phyloP scores from a whole-genome alignment of 257 asterid genomes.

The Fraxinus pennsylvanica region DNA sequence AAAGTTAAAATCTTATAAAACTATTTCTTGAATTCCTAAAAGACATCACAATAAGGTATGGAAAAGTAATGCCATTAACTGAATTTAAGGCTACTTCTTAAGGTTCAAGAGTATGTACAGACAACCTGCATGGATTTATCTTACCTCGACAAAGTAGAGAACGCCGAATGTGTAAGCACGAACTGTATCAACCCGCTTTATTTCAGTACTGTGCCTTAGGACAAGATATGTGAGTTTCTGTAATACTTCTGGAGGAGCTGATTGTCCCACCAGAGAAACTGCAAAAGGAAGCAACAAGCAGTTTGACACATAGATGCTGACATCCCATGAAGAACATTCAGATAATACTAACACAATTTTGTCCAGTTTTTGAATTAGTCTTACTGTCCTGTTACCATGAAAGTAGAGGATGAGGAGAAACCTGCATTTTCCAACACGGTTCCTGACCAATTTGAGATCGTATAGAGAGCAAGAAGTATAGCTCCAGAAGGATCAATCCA shows the following conservation, averaged over 20 bases:
- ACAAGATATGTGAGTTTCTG: constrained; percentile 61
- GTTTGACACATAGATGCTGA: no score
- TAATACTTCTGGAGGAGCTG: constrained; percentile 69
- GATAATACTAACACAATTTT: no score
- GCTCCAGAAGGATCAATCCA: constrained; percentile 79
- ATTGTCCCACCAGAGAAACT: constrained; percentile 68
- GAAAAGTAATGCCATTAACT: not conserved
- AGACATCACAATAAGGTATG: not conserved
- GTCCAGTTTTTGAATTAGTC: not conserved
- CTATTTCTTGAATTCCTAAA: not conserved
- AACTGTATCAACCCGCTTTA: constrained; percentile 74
- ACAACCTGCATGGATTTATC: not conserved
- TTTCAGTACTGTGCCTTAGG: constrained; percentile 55
- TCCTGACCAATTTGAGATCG: constrained; percentile 60
- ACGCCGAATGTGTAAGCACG: constrained; percentile 82
- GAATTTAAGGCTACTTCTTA: not conserved
- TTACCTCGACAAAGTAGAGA: constrained; percentile 76
- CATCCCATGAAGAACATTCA: no score
- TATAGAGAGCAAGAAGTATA: constrained; percentile 55
- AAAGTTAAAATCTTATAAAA: not conserved
- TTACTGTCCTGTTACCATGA: not conserved
- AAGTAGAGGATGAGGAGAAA: constrained; percentile 7
- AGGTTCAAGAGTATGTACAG: not conserved
- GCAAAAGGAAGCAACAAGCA: not conserved
- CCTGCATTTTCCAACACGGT: constrained; percentile 72